These are phyloP conservation scores for Stentor coeruleus DNA, from an alignment of 73 alveolate species.

Conservation along the genomic window DNA sequence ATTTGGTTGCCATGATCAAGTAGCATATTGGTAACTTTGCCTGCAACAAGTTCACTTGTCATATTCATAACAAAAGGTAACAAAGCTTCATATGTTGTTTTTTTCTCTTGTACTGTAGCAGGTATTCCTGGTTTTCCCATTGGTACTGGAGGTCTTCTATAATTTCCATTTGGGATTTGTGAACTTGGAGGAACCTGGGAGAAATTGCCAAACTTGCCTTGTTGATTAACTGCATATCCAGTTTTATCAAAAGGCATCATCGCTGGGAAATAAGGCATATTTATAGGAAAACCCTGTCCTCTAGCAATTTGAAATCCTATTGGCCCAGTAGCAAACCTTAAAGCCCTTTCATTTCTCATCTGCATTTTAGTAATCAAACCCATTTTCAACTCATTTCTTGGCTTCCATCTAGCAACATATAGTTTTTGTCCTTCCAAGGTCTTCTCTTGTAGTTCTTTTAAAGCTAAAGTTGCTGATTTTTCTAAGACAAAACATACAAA, in stretches of 20 bases:
- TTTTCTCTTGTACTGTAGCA: neutral
- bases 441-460: neutral
- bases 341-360: too few species aligned
- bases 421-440: constrained; percentile 14
- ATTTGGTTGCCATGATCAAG: neutral
- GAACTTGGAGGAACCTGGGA: neutral
- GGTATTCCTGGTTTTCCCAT: too few species aligned
- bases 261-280: neutral
- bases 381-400: constrained; percentile 24
- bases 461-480: neutral
- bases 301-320: neutral
- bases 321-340: neutral
- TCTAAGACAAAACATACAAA: neutral
- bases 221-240: neutral
- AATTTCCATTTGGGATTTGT: too few species aligned
- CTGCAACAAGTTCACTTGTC: neutral
- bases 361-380: too few species aligned
- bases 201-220: neutral
- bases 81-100: neutral
- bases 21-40: neutral
- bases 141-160: too few species aligned
- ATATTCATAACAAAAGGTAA: neutral
- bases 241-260: neutral
- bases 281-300: neutral
- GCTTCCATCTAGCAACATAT: constrained; percentile 21